Conservation (phyloP, 176 grass and related monocot genomes). For the Cenchrus americanus region DNA sequence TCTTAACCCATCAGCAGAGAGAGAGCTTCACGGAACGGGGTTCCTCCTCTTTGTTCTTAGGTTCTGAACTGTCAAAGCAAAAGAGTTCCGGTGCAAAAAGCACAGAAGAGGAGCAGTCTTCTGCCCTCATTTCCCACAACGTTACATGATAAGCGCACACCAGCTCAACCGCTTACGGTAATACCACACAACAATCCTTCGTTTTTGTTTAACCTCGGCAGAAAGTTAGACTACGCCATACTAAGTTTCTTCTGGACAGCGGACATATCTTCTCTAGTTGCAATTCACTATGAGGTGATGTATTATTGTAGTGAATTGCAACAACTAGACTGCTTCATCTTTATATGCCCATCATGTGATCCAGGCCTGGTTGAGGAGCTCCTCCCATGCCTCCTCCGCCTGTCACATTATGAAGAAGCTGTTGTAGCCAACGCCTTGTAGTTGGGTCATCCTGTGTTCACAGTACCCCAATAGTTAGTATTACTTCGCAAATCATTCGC, state of each 20-base stretch:
- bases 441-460: slow-evolving; percentile 77
- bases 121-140: slow-evolving; percentile 15
- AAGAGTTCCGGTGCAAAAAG: slow-evolving; percentile 1
- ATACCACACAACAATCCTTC: slow-evolving; percentile 12
- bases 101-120: slow-evolving; percentile 22
- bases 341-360: slow-evolving; percentile 78
- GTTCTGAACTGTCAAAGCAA: slow-evolving; percentile 25
- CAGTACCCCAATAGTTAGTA: slow-evolving; percentile 21
- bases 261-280: slow-evolving; percentile 26
- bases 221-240: slow-evolving; percentile 29
- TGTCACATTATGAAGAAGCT: slow-evolving; percentile 71
- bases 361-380: slow-evolving; percentile 74
- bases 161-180: slow-evolving; percentile 16
- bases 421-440: slow-evolving; percentile 89
- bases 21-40: neutral
- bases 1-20: neutral
- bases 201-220: neutral
- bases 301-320: slow-evolving; percentile 48
- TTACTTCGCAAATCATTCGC: neutral
- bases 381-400: slow-evolving; percentile 58
- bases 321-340: slow-evolving; percentile 28
- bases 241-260: slow-evolving; percentile 39
- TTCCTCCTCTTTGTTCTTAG: neutral
- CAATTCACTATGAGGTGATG: slow-evolving; percentile 30
- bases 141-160: slow-evolving; percentile 31